A percentile compares a stretch with the other conserved stretches of the same genome.
Conservation (phyloP, 1,284 basidiomycete species). For the Cutaneotrichosporon cavernicola region DNA sequence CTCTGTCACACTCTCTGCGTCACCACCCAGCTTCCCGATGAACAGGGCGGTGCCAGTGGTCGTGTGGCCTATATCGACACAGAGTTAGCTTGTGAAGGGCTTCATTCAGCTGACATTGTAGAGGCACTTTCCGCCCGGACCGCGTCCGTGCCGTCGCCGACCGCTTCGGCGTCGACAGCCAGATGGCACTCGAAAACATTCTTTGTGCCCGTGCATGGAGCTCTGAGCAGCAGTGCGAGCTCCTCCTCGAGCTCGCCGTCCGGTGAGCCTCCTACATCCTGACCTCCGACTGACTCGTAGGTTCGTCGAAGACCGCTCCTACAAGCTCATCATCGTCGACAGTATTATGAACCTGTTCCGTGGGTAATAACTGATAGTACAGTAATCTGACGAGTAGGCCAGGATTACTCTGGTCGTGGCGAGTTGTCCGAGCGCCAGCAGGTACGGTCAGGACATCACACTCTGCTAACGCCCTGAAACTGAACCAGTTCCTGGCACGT, state of each 20-base stretch:
- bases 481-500: conserved; percentile 78
- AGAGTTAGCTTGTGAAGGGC: conserved; percentile 57
- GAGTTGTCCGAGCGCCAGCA: conserved; percentile 90
- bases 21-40: conserved; percentile 77
- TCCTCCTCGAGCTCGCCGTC: conserved; percentile 49
- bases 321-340: conserved; percentile 61
- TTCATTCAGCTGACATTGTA: conserved; percentile 24
- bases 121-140: conserved; percentile 89
- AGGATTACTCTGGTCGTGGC: conserved; percentile 86
- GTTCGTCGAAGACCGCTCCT: conserved; percentile 53
- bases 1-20: conserved; percentile 90
- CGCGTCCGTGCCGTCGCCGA: conserved; percentile 84
- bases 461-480: conserved; percentile 43
- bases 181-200: conserved; percentile 70
- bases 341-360: conserved; percentile 95
- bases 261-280: conserved; percentile 31
- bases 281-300: conserved; percentile 23
- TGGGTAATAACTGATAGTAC: conserved; percentile 19
- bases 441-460: conserved; percentile 27
- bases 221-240: conserved; percentile 50
- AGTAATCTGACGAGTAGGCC: conserved; percentile 48
- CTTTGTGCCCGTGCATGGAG: conserved; percentile 49
- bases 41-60: conserved; percentile 83
- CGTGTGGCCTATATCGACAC: conserved; percentile 95
- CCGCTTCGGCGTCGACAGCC: conserved; percentile 81